Conservation (phyloP, 2,329 filamentous ascomycete species). For the Ramularia collo-cygni region DNA sequence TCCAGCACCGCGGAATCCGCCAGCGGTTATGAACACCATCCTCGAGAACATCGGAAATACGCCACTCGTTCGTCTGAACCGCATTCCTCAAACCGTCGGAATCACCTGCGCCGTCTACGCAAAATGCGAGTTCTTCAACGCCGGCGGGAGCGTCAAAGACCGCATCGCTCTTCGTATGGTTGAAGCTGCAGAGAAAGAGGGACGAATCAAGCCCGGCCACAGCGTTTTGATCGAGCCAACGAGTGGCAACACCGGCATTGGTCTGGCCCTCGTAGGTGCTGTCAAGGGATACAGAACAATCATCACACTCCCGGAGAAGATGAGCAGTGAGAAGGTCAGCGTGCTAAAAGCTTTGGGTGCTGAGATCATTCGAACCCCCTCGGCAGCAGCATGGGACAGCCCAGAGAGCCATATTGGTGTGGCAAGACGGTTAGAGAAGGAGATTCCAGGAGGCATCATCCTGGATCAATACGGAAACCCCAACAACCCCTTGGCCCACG, state of each 20-base stretch:
- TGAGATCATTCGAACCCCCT: slow-evolving; percentile 95
- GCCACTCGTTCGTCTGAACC: slow-evolving; percentile 89
- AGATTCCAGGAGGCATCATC: slow-evolving; percentile 95
- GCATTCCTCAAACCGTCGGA: slow-evolving; percentile 82
- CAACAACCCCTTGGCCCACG: slow-evolving; percentile 90
- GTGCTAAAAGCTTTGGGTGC: slow-evolving; percentile 89
- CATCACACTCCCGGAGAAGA: slow-evolving; percentile 98
- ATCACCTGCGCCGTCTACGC: slow-evolving; percentile 59
- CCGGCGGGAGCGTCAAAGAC: slow-evolving; percentile 88
- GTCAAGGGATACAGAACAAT: slow-evolving; percentile 98
- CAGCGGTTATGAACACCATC: slow-evolving; percentile 57
- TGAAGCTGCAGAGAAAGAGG: slow-evolving; percentile 83
- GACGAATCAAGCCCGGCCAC: slow-evolving; percentile 93
- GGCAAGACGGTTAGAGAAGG: slow-evolving; percentile 80
- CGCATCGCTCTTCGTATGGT: slow-evolving; percentile 95
- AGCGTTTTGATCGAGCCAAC: slow-evolving; percentile 91
- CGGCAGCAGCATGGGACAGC: slow-evolving; percentile 86
- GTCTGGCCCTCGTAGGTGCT: slow-evolving; percentile 84
- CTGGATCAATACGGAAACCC: slow-evolving; percentile 90
- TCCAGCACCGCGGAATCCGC: slow-evolving; percentile 44
- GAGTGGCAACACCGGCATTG: slow-evolving; percentile 96
- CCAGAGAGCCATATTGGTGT: slow-evolving; percentile 98
- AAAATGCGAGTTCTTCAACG: slow-evolving; percentile 36
- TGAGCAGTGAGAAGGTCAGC: slow-evolving; percentile 96
- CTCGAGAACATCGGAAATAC: slow-evolving; percentile 91